phyloP scores from a whole-genome alignment of 129 eudicot genomes.

The Kitagawia praeruptora region DNA sequence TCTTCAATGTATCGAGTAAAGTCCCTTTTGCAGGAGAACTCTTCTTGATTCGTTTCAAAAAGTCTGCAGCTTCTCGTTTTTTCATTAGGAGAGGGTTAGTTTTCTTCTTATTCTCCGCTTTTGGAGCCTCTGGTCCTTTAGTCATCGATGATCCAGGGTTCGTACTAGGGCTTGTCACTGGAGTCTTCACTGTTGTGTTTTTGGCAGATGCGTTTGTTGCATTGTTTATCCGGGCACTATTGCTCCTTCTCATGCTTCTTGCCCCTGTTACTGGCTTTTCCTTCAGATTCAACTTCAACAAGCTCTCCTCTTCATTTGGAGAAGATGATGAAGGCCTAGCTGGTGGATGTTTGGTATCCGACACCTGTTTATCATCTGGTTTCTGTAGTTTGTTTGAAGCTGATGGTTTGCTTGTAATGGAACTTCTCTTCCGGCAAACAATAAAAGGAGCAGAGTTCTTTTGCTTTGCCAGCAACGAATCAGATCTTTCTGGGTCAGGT shows the following conservation, averaged over 20 bases:
- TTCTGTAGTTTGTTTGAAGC: conserved; percentile 16
- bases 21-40: conserved; percentile 25
- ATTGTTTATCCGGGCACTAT: conserved; percentile 4
- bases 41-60: conserved; percentile 38
- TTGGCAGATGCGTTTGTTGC: conserved; percentile 1
- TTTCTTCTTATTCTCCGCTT: conserved; percentile 13
- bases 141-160: conserved; percentile 2
- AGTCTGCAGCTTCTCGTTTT: conserved; percentile 42
- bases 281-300: conserved; percentile 17
- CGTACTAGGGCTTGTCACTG: background rate
- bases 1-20: conserved; percentile 14
- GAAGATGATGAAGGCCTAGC: conserved; percentile 14
- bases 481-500: conserved; percentile 21
- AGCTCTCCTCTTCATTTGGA: conserved; percentile 20
- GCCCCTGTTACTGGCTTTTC: conserved; percentile 34
- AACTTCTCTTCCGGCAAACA: conserved; percentile 36
- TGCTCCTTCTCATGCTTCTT: conserved; percentile 28
- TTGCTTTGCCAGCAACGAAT: conserved; percentile 26
- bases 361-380: conserved; percentile 8
- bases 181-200: background rate
- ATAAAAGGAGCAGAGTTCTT: conserved; percentile 24
- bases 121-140: background rate
- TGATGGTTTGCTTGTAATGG: conserved; percentile 25
- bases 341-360: conserved; percentile 7
- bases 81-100: conserved; percentile 8